Conservation (phyloP, 495 filamentous ascomycete genomes). For the Penicillium nucicola region DNA sequence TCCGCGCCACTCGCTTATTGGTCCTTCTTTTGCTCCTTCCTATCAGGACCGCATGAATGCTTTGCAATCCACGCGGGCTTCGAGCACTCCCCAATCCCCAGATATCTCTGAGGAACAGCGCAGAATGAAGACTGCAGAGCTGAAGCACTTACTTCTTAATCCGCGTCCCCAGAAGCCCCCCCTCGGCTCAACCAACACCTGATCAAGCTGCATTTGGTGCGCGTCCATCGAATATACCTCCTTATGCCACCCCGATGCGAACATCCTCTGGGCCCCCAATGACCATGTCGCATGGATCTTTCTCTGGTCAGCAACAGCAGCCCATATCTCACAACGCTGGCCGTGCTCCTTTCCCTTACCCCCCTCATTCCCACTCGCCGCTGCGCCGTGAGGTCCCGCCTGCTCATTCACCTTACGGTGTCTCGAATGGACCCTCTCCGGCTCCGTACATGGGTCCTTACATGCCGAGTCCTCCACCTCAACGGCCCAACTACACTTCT, state of each 20-base stretch:
- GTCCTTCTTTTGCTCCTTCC: constrained; percentile 64
- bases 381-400: constrained; percentile 25
- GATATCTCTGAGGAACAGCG: constrained; percentile 37
- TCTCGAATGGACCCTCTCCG: constrained; percentile 9
- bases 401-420: background rate
- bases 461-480: background rate
- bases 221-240: constrained; percentile 20
- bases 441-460: constrained; percentile 7
- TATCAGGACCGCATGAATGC: constrained; percentile 65
- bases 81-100: constrained; percentile 20
- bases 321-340: constrained; percentile 8
- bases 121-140: constrained; percentile 41
- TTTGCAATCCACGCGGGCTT: constrained; percentile 38
- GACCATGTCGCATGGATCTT: constrained; percentile 16
- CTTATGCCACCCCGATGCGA: constrained; percentile 38
- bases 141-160: constrained; percentile 49
- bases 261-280: constrained; percentile 36
- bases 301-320: constrained; percentile 11
- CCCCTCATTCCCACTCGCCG: constrained; percentile 21
- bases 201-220: constrained; percentile 12
- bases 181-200: constrained; percentile 20
- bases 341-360: constrained; percentile 11
- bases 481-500: constrained; percentile 16
- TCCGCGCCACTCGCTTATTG: constrained; percentile 44
- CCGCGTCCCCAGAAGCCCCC: constrained; percentile 39